A percentile compares a stretch with the other conserved stretches of the same genome.
Evolutionary conservation across 2,329 filamentous ascomycete species (phyloP).

Genomic region (Diaporthe capsici): DNA sequence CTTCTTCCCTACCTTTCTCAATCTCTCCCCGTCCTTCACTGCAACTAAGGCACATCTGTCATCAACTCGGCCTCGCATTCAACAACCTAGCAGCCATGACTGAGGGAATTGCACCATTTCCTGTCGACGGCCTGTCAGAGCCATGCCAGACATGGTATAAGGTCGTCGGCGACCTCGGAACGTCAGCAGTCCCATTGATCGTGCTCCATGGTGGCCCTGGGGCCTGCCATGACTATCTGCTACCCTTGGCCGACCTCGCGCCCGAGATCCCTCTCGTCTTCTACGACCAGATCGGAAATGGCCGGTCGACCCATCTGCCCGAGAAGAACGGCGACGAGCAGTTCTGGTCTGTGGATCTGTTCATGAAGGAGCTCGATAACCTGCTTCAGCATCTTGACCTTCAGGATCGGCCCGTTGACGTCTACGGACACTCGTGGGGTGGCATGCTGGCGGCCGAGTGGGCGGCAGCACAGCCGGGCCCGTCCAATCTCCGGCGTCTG

Average conservation of each 20-base stretch:
- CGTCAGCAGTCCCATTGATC: slow-evolving; percentile 25
- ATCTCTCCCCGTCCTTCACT: neutral
- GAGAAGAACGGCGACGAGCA: slow-evolving; percentile 52
- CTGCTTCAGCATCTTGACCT: slow-evolving; percentile 43
- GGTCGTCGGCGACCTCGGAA: slow-evolving; percentile 31
- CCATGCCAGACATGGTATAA: slow-evolving; percentile 40
- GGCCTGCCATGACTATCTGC: slow-evolving; percentile 58
- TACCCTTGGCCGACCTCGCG: slow-evolving; percentile 53
- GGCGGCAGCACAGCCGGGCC: slow-evolving; percentile 19
- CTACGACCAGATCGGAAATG: slow-evolving; percentile 68
- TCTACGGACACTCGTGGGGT: slow-evolving; percentile 40
- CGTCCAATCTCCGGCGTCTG: slow-evolving; percentile 46
- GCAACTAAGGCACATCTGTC: no score
- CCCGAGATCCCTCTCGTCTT: slow-evolving; percentile 59
- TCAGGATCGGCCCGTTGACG: slow-evolving; percentile 39
- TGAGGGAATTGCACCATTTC: slow-evolving; percentile 2
- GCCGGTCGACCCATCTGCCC: slow-evolving; percentile 61
- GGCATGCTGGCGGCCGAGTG: slow-evolving; percentile 38
- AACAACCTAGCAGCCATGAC: slow-evolving; percentile 7
- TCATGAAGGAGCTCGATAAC: slow-evolving; percentile 46
- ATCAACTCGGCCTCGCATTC: neutral
- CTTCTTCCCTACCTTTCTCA: no score
- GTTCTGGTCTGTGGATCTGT: slow-evolving; percentile 47
- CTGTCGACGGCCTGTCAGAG: slow-evolving; percentile 22
- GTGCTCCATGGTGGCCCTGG: slow-evolving; percentile 60